Evolutionary conservation across 495 filamentous ascomycete species (phyloP).

Genomic region (Penicillium paxilli): DNA sequence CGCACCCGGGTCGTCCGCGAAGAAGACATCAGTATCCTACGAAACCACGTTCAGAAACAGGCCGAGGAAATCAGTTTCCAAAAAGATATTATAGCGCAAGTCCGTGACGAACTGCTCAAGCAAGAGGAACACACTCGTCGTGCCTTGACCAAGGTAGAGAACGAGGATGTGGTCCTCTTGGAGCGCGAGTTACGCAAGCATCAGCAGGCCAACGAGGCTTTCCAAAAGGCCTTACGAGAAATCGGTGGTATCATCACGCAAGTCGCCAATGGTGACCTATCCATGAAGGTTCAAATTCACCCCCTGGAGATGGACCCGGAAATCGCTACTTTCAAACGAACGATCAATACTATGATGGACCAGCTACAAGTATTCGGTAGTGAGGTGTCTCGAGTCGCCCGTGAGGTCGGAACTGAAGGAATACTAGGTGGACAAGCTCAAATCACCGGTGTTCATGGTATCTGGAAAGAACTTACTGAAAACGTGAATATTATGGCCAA

Average conservation of each 20-base stretch:
- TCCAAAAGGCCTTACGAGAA: conserved; percentile 94
- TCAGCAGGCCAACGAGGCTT: conserved; percentile 97
- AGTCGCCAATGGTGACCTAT: conserved; percentile 93
- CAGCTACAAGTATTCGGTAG: conserved; percentile 96
- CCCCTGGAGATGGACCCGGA: conserved; percentile 97
- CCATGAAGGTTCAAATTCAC: conserved; percentile 97
- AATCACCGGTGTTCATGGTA: conserved; percentile 92
- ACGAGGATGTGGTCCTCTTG: conserved; percentile 65
- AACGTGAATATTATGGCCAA: conserved; percentile 99
- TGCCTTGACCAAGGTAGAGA: conserved; percentile 57
- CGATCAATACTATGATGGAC: conserved; percentile 98
- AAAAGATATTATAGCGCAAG: conserved; percentile 66
- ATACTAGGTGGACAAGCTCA: conserved; percentile 95
- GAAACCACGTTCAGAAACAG: conserved; percentile 76
- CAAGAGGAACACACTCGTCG: conserved; percentile 62
- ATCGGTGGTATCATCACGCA: conserved; percentile 97
- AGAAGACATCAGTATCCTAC: conserved; percentile 68
- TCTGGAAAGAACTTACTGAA: conserved; percentile 96
- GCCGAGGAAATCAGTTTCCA: conserved; percentile 74
- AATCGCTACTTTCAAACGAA: conserved; percentile 98
- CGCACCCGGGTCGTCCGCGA: conserved; percentile 56
- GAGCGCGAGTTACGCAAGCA: conserved; percentile 94
- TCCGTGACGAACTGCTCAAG: conserved; percentile 63
- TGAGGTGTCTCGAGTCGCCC: conserved; percentile 93
- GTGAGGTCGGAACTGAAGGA: conserved; percentile 96